Base-by-base conservation (phyloP, 1,139 yeast genomes). In the Debaryomyces fabryi region DNA sequence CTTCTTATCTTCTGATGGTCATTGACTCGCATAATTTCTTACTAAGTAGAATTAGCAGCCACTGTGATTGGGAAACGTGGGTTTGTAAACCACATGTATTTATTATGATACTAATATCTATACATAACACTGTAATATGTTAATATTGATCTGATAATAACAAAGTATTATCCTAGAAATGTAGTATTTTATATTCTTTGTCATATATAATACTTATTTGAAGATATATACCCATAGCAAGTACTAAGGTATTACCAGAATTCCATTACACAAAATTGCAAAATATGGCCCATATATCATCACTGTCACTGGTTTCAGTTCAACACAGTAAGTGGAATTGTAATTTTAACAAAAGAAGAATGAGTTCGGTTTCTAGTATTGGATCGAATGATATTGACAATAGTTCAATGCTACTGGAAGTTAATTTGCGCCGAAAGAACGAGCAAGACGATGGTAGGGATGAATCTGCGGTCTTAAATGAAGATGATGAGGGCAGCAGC, bases 341-440 rank as follows among this genome's bases (percentile, higher is more conserved):
- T 16, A 35, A 21, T 25, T 37, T 13, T 29, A 32, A 38, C 25
- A 38, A 13, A 18, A 30, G 33, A 42, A 18, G 33, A 24, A 42
- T 42, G 39, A 34, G 39, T 23, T 42, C 43, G 12, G 27, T 12
- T 12, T 42, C 39, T 13, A 42, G 39, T 25, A 13, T 16, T 20
- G 24, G 32, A 18, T 42, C 45, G 5, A 42, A 23, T 16, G 39
- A 34, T 20, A 18, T 34, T 16, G 23, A 37, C 38, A 33, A 37
- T 18, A 18, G 21, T 12, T 29, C 25, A 3, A 21, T 27, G 20
- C 46, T 46, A 7, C 46, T 43, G 46, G 49, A 43, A 23, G 33
- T 33, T 16, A 47, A 47, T 35, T 34, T 47, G 12, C 33, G 41
- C 15, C 37, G 34, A 20, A 47, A 43, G 35, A 47, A 47, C 20